Conservation (phyloP, 352 stramenopile species). For the Globisporangium cylindrosporum region DNA sequence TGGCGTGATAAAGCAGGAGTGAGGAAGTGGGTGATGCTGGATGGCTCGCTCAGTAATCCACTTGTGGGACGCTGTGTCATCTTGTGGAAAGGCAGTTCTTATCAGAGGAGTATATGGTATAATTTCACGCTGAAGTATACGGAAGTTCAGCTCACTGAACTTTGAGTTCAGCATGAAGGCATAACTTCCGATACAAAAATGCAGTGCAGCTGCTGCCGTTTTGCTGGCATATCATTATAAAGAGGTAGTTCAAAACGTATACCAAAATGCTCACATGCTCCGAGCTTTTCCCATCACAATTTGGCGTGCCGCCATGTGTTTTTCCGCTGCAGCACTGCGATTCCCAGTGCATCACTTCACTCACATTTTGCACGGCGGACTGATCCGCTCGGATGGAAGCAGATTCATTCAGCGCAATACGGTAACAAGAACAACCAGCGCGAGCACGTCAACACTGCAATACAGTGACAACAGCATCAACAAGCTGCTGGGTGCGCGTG, state of each 20-base stretch:
- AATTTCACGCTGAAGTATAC: neutral
- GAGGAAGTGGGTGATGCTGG: neutral
- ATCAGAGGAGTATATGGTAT: neutral
- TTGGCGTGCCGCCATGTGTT: neutral
- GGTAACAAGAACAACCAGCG: neutral
- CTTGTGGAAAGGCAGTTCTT: neutral
- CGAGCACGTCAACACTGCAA: neutral
- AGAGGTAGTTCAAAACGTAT: neutral
- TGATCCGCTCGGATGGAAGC: neutral
- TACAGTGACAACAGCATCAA: too few relatives aligned
- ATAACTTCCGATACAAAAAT: neutral
- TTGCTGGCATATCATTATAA: neutral
- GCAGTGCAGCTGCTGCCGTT: neutral
- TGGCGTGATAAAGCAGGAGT: neutral
- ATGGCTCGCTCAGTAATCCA: neutral
- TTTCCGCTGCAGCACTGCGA: neutral
- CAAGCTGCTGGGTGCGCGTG: neutral
- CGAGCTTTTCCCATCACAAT: neutral
- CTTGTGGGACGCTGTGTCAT: neutral
- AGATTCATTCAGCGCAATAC: neutral
- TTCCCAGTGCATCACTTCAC: neutral
- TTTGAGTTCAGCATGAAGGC: neutral
- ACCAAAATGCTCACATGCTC: neutral
- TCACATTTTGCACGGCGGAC: neutral
- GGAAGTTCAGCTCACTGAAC: neutral